phyloP scores from a whole-genome alignment of 768 basidiomycete species.

The Favolaschia claudopus region DNA sequence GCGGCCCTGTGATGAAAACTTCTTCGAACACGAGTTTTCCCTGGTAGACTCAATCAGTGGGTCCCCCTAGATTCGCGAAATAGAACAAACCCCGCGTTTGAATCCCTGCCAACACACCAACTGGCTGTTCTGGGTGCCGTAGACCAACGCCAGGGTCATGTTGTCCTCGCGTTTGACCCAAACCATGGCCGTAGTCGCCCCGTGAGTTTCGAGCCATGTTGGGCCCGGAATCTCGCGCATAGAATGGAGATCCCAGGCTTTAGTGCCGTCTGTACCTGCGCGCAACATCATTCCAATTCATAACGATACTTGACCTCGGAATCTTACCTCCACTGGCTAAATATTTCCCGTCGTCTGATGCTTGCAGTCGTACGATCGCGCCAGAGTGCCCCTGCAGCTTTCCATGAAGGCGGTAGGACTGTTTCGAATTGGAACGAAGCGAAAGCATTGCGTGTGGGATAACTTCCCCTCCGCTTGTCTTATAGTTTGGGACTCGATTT shows the following conservation, averaged over 20 bases:
- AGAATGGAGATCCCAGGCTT: conserved; percentile 13
- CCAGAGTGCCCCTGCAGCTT: background rate
- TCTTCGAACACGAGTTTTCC: conserved; percentile 14
- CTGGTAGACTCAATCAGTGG: too few relatives aligned
- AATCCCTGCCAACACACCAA: conserved; percentile 17
- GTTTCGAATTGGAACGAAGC: background rate
- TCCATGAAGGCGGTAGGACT: background rate
- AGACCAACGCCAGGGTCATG: conserved; percentile 6
- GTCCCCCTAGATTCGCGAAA: too few relatives aligned
- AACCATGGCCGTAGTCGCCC: conserved; percentile 6
- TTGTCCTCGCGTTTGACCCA: conserved; percentile 21
- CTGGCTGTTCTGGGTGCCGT: conserved; percentile 15
- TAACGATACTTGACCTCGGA: background rate
- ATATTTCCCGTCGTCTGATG: conserved; percentile 1
- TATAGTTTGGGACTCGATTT: too few relatives aligned
- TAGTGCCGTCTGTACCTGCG: conserved; percentile 20
- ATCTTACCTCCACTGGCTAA: conserved; percentile 6
- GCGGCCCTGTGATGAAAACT: background rate
- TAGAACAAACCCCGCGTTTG: too few relatives aligned
- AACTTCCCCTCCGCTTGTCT: too few relatives aligned
- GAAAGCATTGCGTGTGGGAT: background rate
- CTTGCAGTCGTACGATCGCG: background rate
- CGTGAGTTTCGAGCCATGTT: background rate
- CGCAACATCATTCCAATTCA: background rate
- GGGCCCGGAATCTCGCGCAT: background rate